Evolutionary conservation across 1,284 basidiomycete genomes (phyloP).

Genomic region (Austropuccinia psidii): DNA sequence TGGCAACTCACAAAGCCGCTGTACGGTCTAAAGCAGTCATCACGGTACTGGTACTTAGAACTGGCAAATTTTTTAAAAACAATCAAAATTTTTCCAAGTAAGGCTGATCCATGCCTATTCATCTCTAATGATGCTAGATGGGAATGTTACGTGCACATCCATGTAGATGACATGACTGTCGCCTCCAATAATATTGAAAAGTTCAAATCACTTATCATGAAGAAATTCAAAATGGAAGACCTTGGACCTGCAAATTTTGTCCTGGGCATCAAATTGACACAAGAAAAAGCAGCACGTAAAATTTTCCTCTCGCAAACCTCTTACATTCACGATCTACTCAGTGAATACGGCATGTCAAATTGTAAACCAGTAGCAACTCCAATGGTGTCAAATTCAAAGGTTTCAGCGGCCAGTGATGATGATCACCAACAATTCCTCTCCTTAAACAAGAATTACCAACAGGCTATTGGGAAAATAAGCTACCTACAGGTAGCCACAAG

Average conservation of each 20-base stretch:
- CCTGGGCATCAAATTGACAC: not conserved
- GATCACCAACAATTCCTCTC: not conserved
- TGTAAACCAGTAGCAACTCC: not conserved
- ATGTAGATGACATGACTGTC: not conserved
- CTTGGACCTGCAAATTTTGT: not conserved
- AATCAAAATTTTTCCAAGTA: not conserved
- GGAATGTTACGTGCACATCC: not conserved
- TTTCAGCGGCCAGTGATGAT: not conserved
- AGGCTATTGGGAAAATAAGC: constrained; percentile 7
- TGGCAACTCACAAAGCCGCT: not conserved
- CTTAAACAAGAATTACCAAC: not conserved
- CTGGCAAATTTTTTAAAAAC: not conserved
- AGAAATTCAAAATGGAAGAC: not conserved
- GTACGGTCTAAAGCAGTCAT: not conserved
- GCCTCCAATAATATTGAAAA: too few relatives aligned
- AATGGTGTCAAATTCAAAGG: not conserved
- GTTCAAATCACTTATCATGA: not conserved
- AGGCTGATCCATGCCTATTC: not conserved
- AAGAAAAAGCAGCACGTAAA: not conserved
- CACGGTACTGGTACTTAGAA: not conserved
- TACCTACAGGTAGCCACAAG: not conserved
- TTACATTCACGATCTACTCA: not conserved
- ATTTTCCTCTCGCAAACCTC: not conserved
- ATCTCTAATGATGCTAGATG: not conserved
- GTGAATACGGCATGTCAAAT: not conserved